Conservation (phyloP, 2,329 filamentous ascomycete species). For the Xylariales sp. region DNA sequence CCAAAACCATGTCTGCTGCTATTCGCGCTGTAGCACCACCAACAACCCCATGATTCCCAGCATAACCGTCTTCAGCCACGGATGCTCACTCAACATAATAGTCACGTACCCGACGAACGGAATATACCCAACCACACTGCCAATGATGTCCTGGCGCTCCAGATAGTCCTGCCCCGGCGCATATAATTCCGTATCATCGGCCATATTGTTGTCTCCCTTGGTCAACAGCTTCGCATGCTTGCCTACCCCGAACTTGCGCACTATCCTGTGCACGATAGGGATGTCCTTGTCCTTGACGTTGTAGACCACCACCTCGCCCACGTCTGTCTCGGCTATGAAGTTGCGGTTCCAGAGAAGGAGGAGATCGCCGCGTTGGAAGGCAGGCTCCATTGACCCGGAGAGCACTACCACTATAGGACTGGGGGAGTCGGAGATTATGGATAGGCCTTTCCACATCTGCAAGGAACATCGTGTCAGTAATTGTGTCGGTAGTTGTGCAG, state of each 20-base stretch:
- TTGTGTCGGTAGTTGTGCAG: conserved; percentile 13
- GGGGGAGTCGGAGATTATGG: conserved; percentile 68
- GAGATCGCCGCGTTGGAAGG: conserved; percentile 73
- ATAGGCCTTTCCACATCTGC: conserved; percentile 83
- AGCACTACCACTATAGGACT: conserved; percentile 81
- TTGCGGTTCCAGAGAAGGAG: conserved; percentile 75
- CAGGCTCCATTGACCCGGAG: conserved; percentile 79
- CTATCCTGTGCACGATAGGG: conserved; percentile 90
- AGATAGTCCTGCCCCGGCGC: conserved; percentile 83
- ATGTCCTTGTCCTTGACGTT: conserved; percentile 93
- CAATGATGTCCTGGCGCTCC: conserved; percentile 83
- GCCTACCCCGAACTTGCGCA: conserved; percentile 65
- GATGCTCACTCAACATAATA: conserved; percentile 90
- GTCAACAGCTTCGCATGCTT: conserved; percentile 72
- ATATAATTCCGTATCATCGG: conserved; percentile 88
- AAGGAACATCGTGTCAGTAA: neutral
- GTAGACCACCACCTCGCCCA: conserved; percentile 58
- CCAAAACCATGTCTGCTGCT: conserved; percentile 18
- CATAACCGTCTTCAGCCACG: conserved; percentile 95
- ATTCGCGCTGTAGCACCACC: conserved; percentile 90
- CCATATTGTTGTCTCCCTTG: conserved; percentile 94
- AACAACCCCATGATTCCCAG: conserved; percentile 91
- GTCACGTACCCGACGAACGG: conserved; percentile 97
- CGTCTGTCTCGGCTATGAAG: conserved; percentile 47
- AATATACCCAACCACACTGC: conserved; percentile 85